Evolutionary conservation across 495 filamentous ascomycete genomes (phyloP), one percentile per base, ranked within the genome.

Genomic region (Copromyces sp.): DNA sequence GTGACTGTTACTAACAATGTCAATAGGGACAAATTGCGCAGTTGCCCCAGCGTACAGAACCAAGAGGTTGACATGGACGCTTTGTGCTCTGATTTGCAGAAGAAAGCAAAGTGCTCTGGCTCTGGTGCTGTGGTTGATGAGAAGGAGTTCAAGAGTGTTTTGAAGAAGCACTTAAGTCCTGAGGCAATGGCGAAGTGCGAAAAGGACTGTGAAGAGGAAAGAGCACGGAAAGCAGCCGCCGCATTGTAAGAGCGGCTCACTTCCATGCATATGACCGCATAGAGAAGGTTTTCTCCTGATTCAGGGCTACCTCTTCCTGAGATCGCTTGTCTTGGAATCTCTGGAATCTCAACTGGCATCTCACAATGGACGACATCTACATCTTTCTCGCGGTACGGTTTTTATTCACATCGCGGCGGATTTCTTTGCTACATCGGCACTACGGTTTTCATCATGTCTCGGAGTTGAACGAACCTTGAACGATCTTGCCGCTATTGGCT

Each of bases 21-120:
- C 38, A 69, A 39, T 79, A 99, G 95, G 95, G 94, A 98, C 81
- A 93, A 92, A 83, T 84, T 99, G 41, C 92, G 95, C 84, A 87
- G 87, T 35, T 95, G 94, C 80, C 91, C 94, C 69, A 93, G 90
- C 77, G 95, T 95, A 78, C 91, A 91, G 76, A 90, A 87, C 68
- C 94, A 94, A 75, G 92, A 95, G 74, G 89, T 97, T 73, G 95
- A 99, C 75, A 91, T 99, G 75, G 96, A 99, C 78, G 87, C 89
- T 70, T 87, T 99, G 14, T 99, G 96, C 82, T 89, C 91, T 7
- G 94, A 99, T 74, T 87, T 99, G n/a, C 91, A 94, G 72, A 91
- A 92, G 77, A 99, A 99, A 83, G 96, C 96, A 65, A 94, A 94
- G 79, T 99, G 96, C 79, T 96, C 94, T 2, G 95, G 96, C 78